Evolutionary conservation across 108 stramenopile species (phyloP).

Genomic region (Conticribra guillardii): DNA sequence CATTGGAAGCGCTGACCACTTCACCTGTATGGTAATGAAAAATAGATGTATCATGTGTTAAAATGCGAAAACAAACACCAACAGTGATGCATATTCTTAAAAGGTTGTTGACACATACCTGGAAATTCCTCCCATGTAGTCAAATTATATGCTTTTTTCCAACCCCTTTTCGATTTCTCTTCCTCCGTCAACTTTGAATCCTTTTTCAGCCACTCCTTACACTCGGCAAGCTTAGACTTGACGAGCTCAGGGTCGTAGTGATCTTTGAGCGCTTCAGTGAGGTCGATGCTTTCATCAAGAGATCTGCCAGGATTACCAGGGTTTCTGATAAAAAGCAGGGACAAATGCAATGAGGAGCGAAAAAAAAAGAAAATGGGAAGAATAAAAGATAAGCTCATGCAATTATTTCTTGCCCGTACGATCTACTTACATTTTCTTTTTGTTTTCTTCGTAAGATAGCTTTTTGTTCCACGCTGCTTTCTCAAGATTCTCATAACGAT

Average conservation of each 20-base stretch:
- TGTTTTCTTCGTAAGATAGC: conserved; percentile 56
- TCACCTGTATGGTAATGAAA: conserved; percentile 7
- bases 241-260: conserved; percentile 55
- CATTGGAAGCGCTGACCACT: conserved; percentile 29
- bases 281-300: conserved; percentile 45
- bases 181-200: conserved; percentile 34
- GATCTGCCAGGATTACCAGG: conserved; percentile 54
- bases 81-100: neutral
- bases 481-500: conserved; percentile 47
- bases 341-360: neutral
- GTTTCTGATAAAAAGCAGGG: conserved; percentile 9
- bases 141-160: conserved; percentile 50
- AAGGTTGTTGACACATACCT: neutral
- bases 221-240: conserved; percentile 36
- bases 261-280: conserved; percentile 48
- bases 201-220: conserved; percentile 54
- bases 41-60: neutral
- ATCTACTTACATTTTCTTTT: conserved; percentile 41
- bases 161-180: conserved; percentile 37
- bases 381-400: neutral
- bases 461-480: conserved; percentile 38
- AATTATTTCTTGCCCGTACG: neutral
- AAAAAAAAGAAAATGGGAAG: too few species aligned
- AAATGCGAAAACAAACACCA: neutral
- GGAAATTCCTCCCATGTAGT: conserved; percentile 53